These are phyloP conservation scores for Aspergillus proliferans DNA, from an alignment of 2,329 filamentous ascomycete genomes.

Conservation along the genomic window DNA sequence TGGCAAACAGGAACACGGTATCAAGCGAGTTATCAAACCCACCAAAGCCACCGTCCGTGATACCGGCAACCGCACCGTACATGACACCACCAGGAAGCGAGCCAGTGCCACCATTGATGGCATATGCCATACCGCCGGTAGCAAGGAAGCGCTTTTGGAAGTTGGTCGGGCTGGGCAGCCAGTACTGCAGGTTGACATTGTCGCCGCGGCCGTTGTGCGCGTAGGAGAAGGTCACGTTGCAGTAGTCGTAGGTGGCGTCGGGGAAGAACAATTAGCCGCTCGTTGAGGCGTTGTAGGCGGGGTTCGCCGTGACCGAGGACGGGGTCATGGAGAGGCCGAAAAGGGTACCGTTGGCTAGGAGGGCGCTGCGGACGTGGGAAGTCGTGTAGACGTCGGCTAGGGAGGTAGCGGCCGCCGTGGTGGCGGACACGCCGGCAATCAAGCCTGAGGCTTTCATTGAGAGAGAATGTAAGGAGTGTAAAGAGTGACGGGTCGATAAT, in stretches of 20 bases:
- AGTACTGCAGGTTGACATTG: too few species aligned
- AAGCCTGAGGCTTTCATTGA: too few species aligned
- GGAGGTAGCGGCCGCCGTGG: too few species aligned
- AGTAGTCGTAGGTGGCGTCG: constrained; percentile 22
- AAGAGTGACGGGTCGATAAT: too few species aligned
- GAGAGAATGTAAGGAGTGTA: too few species aligned
- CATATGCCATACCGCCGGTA: constrained; percentile 43
- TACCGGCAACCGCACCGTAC: constrained; percentile 44
- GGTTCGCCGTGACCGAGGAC: not conserved
- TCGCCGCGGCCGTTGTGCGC: constrained; percentile 22
- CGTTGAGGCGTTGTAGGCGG: not conserved
- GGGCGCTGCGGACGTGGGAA: too few species aligned
- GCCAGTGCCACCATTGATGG: constrained; percentile 29
- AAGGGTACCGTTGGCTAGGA: too few species aligned
- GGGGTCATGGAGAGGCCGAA: too few species aligned
- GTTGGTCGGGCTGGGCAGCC: constrained; percentile 37
- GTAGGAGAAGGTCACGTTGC: constrained; percentile 45
- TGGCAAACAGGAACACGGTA: constrained; percentile 30
- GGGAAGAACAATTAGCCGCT: constrained; percentile 4
- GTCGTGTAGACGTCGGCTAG: too few species aligned
- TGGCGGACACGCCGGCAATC: too few species aligned
- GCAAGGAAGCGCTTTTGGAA: constrained; percentile 44
- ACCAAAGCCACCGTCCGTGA: constrained; percentile 49
- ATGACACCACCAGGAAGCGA: constrained; percentile 36
- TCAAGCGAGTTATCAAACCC: constrained; percentile 39